These are phyloP conservation scores for Dioszegia aurantiaca DNA, from an alignment of 768 basidiomycete genomes.

Conservation along the genomic window DNA sequence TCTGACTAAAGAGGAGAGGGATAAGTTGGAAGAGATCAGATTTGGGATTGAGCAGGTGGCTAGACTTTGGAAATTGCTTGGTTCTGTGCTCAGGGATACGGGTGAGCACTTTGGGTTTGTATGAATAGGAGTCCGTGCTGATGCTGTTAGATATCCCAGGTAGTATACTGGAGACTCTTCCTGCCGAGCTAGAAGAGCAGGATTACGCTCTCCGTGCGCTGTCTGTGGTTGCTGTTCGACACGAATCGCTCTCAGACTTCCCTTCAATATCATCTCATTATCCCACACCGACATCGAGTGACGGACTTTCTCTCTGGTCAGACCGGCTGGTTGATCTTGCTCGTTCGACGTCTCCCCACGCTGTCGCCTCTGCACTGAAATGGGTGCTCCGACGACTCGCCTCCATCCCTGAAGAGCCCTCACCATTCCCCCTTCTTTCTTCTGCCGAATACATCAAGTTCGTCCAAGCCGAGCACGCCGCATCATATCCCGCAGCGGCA, in stretches of 20 bases:
- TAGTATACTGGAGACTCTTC: not conserved
- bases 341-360: not conserved
- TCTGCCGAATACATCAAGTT: slow-evolving; percentile 21
- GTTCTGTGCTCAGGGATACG: slow-evolving; percentile 19
- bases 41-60: slow-evolving; percentile 24
- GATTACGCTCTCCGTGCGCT: slow-evolving; percentile 15
- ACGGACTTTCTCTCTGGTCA: slow-evolving; percentile 12
- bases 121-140: not conserved
- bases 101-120: slow-evolving; percentile 19
- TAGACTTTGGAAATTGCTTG: slow-evolving; percentile 27
- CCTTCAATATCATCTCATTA: slow-evolving; percentile 22
- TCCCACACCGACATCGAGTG: slow-evolving; percentile 9
- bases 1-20: slow-evolving; percentile 20
- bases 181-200: not conserved
- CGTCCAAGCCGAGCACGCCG: slow-evolving; percentile 26
- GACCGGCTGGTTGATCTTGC: slow-evolving; percentile 14
- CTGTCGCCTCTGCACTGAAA: slow-evolving; percentile 26
- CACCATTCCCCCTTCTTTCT: slow-evolving; percentile 12
- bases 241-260: slow-evolving; percentile 16
- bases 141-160: not conserved
- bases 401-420: not conserved
- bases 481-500: slow-evolving; percentile 27
- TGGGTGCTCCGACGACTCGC: slow-evolving; percentile 23
- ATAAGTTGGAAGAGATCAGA: slow-evolving; percentile 14
- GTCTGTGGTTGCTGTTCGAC: slow-evolving; percentile 15